Base-by-base conservation (phyloP, 2,329 filamentous ascomycete species). In the Paradendryphiella salina region DNA sequence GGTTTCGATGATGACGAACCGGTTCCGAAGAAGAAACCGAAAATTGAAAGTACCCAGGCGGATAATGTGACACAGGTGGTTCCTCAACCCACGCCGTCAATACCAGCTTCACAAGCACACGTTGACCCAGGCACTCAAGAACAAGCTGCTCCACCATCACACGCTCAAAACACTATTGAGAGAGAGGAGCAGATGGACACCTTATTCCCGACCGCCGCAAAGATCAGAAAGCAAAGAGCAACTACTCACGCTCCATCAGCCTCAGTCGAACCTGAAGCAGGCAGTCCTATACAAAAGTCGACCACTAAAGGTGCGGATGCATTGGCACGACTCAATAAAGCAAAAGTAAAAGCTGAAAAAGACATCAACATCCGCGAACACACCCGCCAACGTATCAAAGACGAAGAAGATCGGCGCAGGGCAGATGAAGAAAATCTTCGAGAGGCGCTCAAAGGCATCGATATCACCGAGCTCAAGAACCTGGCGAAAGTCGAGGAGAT, bases 401-500 rank as follows among this genome's bases (percentile, higher is more conserved):
- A 80, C 57, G 80, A 83, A 52, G 79, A 80, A 52, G 76, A 77
- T 5, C 74, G 73, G 2, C 82, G 83, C 9, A 61, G 59, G 40
- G 79, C 82, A 50, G 87, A 89, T 49, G 88, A 90, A 63, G 85
- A 85, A n/a, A 77, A 72, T 77, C 39, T 85, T 68, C 59, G 80
- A 71, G 63, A 78, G 74, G 57, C 81, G 65, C 34, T 88, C 2
- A 83, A 86, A 54, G 83, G 80, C 3, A 76, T 93, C 46, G 85
- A 92, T 54, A 80, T 95, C 23, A 81, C 84, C 1, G 82, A 87
- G 34, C 85, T 96, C 54, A 85, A 85, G 20, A 84, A 86, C 11
- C 77, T 95, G 2, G 87, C 88, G 3, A 83, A 91, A 13, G 81
- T 96, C 1, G 89, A 94, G 65, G 82, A 87, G 56, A 89, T 96